A percentile compares a stretch with the other conserved stretches of the same genome.
These are phyloP conservation scores for Entomophthora muscae DNA, from an alignment of 371 early-diverging fungal genomes.

Conservation along the genomic window DNA sequence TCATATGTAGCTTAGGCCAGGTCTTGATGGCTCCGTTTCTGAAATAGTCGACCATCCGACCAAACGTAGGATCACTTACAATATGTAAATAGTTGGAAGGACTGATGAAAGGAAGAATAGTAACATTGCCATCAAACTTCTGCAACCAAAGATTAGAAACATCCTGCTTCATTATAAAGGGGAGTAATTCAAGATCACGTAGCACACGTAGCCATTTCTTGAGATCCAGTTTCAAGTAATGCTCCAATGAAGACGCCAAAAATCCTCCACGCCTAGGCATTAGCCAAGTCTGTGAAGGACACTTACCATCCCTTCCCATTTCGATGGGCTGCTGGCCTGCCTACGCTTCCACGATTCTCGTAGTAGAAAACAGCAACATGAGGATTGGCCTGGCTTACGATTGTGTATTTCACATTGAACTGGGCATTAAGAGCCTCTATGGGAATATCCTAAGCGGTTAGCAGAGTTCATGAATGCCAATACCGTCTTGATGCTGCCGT, in stretches of 20 bases:
- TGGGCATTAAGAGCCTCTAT: constrained; percentile 19
- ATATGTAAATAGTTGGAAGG: constrained; percentile 45
- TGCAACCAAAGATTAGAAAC: too few relatives aligned
- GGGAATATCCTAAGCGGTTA: constrained; percentile 8
- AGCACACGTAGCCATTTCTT: constrained; percentile 71
- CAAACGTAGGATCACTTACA: constrained; percentile 46
- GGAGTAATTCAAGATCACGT: too few relatives aligned
- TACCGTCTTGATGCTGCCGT: constrained; percentile 65
- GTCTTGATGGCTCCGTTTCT: constrained; percentile 38
- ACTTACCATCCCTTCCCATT: constrained; percentile 33
- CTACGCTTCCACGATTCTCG: constrained; percentile 51
- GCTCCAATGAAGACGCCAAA: too few relatives aligned
- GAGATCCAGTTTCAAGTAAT: constrained; percentile 63
- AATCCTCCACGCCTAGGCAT: constrained; percentile 68
- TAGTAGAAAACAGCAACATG: constrained; percentile 75
- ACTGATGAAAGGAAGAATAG: constrained; percentile 45
- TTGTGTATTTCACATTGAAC: too few relatives aligned
- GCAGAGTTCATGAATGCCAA: neutral
- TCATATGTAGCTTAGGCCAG: constrained; percentile 69
- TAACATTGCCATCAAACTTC: constrained; percentile 46
- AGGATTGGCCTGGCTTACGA: too few relatives aligned
- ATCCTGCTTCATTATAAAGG: too few relatives aligned
- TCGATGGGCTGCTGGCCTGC: constrained; percentile 42
- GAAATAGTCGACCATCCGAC: constrained; percentile 34
- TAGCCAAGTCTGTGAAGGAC: neutral